Evolutionary conservation across 2,329 filamentous ascomycete species (phyloP), one percentile per base, ranked within the genome.

Genomic region (Pseudocercospora musae): DNA sequence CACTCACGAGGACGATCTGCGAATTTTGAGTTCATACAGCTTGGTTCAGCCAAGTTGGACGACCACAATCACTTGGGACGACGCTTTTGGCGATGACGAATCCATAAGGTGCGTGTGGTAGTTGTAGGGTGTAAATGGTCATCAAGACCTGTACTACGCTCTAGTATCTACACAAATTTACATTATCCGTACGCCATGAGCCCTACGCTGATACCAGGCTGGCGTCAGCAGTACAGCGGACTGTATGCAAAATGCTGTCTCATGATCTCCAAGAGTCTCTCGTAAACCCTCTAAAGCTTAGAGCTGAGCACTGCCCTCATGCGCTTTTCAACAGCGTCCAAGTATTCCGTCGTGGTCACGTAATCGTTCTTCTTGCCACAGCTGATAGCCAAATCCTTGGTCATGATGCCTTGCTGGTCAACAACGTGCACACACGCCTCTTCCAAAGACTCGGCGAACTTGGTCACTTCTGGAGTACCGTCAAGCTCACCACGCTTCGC

Each of bases 341-440:
- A 81, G 82, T 98, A 99, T 82, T 96, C 90, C 70, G 84, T 86
- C 62, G 94, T 98, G 58, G 92, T 97, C 70, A 96, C 95, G 80
- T 93, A 98, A 75, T 91, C 89, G 72, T 86, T 86, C 72, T 89
- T 92, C 84, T 93, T 93, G 73, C 95, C 95, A 77, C 91, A 95
- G 54, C 93, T 90, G 63, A 98, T 86, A n/a, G 95, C 95, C 72
- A 99, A 81, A 79, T 99, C 95, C 87, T 99, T 99, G 78, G 95
- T 99, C 95, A 98, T 99, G 82, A 98, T 90, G 66, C 91, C 91
- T 75, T 98, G 94, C 62, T 90, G 79, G 77, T 98, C 91, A 70
- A 99, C 95, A 25, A 94, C 94, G 78, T 98, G 92, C 63, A 97
- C 84, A 78, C 95, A 97, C 40, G 95, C 95, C 78, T 90, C 85